Conservation (phyloP, 2,329 filamentous ascomycete genomes). For the Fusarium circinatum region DNA sequence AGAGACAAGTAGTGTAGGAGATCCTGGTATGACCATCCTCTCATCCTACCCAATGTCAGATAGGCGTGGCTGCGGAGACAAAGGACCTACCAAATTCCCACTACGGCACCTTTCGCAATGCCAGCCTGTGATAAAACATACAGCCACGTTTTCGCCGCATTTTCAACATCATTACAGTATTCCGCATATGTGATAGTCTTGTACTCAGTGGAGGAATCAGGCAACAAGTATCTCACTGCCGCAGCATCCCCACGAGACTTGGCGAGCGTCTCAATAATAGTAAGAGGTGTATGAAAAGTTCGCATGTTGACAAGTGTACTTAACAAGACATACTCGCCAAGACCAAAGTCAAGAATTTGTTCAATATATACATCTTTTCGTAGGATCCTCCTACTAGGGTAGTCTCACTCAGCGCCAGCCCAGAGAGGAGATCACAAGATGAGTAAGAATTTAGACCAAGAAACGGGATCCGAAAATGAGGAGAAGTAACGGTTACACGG, state of each 20-base stretch:
- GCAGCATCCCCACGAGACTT: background rate
- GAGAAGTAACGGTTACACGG: background rate
- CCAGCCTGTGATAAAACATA: background rate
- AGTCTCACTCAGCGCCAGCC: background rate
- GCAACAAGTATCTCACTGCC: background rate
- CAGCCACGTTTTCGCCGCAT: background rate
- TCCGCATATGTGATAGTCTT: background rate
- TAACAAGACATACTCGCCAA: rapidly evolving
- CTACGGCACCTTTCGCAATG: background rate
- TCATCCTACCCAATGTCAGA: background rate
- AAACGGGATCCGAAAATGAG: background rate
- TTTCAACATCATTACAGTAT: background rate
- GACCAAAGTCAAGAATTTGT: rapidly evolving
- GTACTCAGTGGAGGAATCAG: rapidly evolving
- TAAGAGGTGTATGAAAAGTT: background rate
- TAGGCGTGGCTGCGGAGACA: rapidly evolving
- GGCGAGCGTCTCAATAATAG: background rate
- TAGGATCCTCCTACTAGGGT: background rate
- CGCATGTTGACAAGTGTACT: background rate
- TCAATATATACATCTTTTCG: background rate
- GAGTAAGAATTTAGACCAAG: background rate
- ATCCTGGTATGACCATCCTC: conserved; percentile 4
- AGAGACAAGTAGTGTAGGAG: background rate
- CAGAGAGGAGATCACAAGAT: background rate
- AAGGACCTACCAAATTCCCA: background rate